Percentiles rank a stretch among this genome's conserved stretches.
Conservation (phyloP, 345 rosid genomes). For the Erysimum cheiranthoides region DNA sequence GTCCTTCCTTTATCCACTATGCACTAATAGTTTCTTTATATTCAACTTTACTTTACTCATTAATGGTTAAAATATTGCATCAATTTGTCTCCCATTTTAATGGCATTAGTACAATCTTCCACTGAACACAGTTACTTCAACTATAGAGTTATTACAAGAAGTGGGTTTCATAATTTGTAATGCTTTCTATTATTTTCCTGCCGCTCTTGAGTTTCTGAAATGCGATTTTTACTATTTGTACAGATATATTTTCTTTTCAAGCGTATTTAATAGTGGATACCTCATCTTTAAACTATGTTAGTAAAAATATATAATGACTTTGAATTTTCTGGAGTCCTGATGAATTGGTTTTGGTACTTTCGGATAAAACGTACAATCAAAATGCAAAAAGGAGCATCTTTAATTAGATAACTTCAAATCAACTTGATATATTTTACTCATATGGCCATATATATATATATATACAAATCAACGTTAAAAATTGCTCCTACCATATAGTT, state of each 20-base stretch:
- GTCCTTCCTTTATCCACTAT: conserved; percentile 35
- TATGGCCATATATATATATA: background rate
- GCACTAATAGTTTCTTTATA: conserved; percentile 36
- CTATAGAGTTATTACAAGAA: conserved; percentile 34
- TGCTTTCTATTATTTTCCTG: conserved; percentile 36
- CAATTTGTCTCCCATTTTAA: conserved; percentile 46
- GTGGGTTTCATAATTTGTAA: conserved; percentile 44
- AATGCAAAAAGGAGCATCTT: background rate
- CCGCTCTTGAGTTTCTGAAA: conserved; percentile 34
- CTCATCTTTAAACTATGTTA: background rate
- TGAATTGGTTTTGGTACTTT: background rate
- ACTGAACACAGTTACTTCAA: conserved; percentile 45
- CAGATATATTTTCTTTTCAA: background rate
- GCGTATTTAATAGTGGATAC: background rate
- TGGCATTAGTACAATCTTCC: conserved; percentile 43
- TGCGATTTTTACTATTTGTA: conserved; percentile 30
- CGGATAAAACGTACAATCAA: background rate
- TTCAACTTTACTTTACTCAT: conserved; percentile 40
- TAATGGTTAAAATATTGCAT: conserved; percentile 36
- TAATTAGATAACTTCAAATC: background rate
- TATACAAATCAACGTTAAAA: background rate
- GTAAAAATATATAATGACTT: background rate
- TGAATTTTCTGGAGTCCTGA: conserved; percentile 2
- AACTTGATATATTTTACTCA: background rate
- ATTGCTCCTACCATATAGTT: too few relatives aligned